These are phyloP conservation scores for Xerocomus brunneocitrinus DNA, from an alignment of 768 basidiomycete species.

Conservation along the genomic window DNA sequence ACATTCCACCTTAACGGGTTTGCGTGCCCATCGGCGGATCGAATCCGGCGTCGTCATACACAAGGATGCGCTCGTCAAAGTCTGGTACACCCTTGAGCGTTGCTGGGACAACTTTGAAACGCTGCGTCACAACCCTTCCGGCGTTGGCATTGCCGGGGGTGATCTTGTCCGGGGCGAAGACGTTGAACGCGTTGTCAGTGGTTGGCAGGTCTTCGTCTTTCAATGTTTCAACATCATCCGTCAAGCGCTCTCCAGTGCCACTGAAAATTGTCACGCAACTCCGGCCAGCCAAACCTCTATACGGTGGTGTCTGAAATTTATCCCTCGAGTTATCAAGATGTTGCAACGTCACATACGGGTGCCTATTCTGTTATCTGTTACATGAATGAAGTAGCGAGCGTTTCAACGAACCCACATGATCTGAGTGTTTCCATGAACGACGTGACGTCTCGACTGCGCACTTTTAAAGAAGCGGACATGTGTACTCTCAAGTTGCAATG, in stretches of 20 bases:
- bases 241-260: slow-evolving; percentile 54
- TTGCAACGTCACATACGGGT: slow-evolving; percentile 46
- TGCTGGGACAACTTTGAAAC: slow-evolving; percentile 83
- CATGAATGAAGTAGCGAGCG: too few species aligned
- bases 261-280: slow-evolving; percentile 41
- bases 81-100: slow-evolving; percentile 80
- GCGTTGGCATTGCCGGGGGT: slow-evolving; percentile 36
- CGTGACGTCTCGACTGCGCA: too few species aligned
- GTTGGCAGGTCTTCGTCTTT: slow-evolving; percentile 92
- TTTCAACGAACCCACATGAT: too few species aligned
- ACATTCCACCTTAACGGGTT: slow-evolving; percentile 74
- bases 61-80: slow-evolving; percentile 59
- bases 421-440: too few species aligned
- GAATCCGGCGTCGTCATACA: slow-evolving; percentile 53
- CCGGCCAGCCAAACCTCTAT: slow-evolving; percentile 45
- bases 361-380: slow-evolving; percentile 3
- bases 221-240: slow-evolving; percentile 89
- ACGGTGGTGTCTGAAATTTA: slow-evolving; percentile 43
- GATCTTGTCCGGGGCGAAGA: slow-evolving; percentile 44
- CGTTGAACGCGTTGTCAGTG: slow-evolving; percentile 65
- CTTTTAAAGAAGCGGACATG: too few species aligned
- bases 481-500: too few species aligned
- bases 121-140: slow-evolving; percentile 44
- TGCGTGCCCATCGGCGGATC: slow-evolving; percentile 58
- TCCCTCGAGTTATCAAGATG: slow-evolving; percentile 49